phyloP scores from a whole-genome alignment of 768 basidiomycete species.

The Crepidotus variabilis region DNA sequence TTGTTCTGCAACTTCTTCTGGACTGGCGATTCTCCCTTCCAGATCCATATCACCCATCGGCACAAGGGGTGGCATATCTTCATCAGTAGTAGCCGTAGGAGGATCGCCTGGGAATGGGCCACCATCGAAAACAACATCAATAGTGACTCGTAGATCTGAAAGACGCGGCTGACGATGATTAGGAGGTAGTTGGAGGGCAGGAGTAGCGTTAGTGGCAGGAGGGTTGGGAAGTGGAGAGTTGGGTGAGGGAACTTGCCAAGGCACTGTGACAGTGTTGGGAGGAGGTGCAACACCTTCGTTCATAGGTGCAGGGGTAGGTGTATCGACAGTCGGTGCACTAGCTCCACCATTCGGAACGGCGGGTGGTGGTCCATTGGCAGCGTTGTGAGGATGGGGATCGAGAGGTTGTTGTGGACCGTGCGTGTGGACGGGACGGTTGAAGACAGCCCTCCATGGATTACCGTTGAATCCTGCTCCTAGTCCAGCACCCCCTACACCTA shows the following conservation, averaged over 20 bases:
- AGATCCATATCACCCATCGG: neutral
- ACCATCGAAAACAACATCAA: slow-evolving; percentile 3
- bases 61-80: neutral
- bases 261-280: neutral
- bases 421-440: too few species aligned
- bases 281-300: neutral
- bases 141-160: neutral
- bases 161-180: neutral
- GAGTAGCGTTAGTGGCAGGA: neutral
- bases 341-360: neutral
- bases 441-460: too few species aligned
- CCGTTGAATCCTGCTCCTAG: neutral
- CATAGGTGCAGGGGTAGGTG: neutral
- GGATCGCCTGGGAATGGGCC: neutral
- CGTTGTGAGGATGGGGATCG: neutral
- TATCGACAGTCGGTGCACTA: neutral
- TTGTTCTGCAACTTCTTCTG: slow-evolving; percentile 2
- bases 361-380: neutral
- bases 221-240: neutral
- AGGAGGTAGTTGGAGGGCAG: slow-evolving; percentile 1
- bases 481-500: neutral
- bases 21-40: neutral
- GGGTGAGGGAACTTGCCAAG: slow-evolving; percentile 10
- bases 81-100: neutral
- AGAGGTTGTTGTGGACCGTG: neutral